These are phyloP conservation scores for Paramecium pentaurelia DNA, from an alignment of 73 alveolate species.

Conservation along the genomic window DNA sequence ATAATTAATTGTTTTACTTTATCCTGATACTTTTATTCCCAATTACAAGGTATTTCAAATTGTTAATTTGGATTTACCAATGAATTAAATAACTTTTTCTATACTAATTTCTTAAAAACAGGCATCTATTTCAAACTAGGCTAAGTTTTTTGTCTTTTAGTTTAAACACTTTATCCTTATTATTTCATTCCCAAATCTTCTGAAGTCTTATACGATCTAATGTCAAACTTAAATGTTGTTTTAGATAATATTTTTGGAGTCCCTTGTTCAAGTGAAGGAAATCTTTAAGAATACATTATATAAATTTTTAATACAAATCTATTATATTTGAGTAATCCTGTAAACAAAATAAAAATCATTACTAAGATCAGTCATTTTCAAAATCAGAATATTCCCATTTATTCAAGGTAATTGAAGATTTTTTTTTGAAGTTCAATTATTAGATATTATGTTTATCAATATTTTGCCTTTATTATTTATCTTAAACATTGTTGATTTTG, in stretches of 20 bases:
- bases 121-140: neutral
- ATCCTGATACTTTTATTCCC: neutral
- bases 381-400: slow-evolving; percentile 13
- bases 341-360: neutral
- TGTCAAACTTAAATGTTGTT: slow-evolving; percentile 6
- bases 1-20: neutral
- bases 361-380: neutral
- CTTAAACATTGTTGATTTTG: neutral
- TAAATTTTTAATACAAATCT: too few relatives aligned
- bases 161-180: neutral
- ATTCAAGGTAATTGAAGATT: neutral
- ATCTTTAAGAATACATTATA: neutral
- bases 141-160: neutral
- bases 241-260: neutral
- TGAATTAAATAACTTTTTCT: neutral
- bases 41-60: neutral
- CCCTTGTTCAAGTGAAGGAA: neutral
- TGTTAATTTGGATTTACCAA: neutral
- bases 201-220: neutral
- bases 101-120: neutral
- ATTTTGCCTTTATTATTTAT: neutral
- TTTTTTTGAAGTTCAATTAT: neutral
- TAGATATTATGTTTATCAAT: neutral
- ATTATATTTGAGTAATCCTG: neutral
- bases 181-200: neutral